Base-by-base conservation (phyloP, 164 flowering plant species). In the Chimonanthus salicifolius region DNA sequence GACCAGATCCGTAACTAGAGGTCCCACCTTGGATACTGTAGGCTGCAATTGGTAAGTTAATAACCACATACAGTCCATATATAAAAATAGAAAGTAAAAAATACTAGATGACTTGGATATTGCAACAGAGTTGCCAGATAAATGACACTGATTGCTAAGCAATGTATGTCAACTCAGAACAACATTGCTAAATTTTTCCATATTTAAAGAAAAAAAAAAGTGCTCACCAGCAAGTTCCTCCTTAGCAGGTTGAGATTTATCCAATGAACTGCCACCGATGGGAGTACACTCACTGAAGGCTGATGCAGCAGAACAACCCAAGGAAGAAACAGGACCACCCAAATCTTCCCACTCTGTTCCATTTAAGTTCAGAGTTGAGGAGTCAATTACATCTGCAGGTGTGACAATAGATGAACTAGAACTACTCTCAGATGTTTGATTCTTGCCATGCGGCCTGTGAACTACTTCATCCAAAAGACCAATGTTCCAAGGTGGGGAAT, bases 401-500 rank as follows among this genome's bases (percentile, higher is more conserved):
- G 84, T 76, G 49, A 75, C 72, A 76, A 74, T 74, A 43, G 86
- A 86, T n/a, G 90, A 81, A 76, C 77, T 80, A 33, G 84, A 82
- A 80, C 82, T 83, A 82, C 84, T 87, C 66, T 84, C 88, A 51
- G 83, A 75, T 48, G 86, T 78, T 48, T 74, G 81, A 69, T 83
- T 80, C 79, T 88, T 90, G 74, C 77, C 79, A 79, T 58, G 84
- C 68, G 91, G 67, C 78, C 88, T 87, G 58, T 85, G 81, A 70
- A 92, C 78, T 51, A 92, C 69, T 18, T 87, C 90, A 63, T 90
- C 92, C 62, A 92, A 78, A 62, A 90, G 82, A 67, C 96, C 97
- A 83, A 88, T 89, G 62, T 86, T 85, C 45, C 79, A 81, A 18
- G 87, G 83, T 51, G 93, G 85, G 74, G 69, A 73, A 76, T 86